Evolutionary conservation across 2,329 filamentous ascomycete genomes (phyloP), one percentile per base, ranked within the genome.

Genomic region (Clarireedia homoeocarpa): DNA sequence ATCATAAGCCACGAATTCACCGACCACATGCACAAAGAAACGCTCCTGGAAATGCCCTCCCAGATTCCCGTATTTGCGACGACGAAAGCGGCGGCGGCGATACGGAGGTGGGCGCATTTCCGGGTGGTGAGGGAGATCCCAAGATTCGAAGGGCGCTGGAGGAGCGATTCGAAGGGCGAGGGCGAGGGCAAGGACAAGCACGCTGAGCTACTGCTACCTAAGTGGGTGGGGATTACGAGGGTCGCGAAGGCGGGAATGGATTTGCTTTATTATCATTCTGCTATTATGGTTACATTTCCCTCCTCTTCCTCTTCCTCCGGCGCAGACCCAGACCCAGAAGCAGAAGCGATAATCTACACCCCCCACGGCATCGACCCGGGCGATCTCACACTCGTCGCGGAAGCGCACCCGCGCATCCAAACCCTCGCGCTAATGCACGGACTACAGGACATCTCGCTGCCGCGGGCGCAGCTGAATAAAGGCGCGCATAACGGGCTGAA

Each of bases 1-100:
- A 55, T 63, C 4, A 58, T 86, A 34, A 81, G 76, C 15, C 83
- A 87, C 65, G 83, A 86, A 66, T 87, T 86, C 62, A 86, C 83
- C 1, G 83, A 87, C 64, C 84, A 62, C 45, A 86, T 82, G 67
- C 83, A 87, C 63, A 74, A 78, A 58, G 74, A 78, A 2, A 87
- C 84, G 14, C 70, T 87, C 26, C 66, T 77, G 45, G 76, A 84
- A 62, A 68, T 86, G 3, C 71, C 79, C 5, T 61, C 63, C 1
- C 67, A 73, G 45, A 78, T 83, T 4, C 81, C 83, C 0, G 73
- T 87, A 0, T 78, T 85, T 57, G 83, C 83, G 12, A 77, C 80
- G 2, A 74, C 77, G 62, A 77, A 82, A 67, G 83, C 83, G 0
- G 80, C 78, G 0, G 71, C 71, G 12, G 70, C 84, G 20, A 80